A percentile compares a stretch with the other conserved stretches of the same genome.
These are phyloP conservation scores for Begonia masoniana DNA, from an alignment of 306 rosid species.

Conservation along the genomic window DNA sequence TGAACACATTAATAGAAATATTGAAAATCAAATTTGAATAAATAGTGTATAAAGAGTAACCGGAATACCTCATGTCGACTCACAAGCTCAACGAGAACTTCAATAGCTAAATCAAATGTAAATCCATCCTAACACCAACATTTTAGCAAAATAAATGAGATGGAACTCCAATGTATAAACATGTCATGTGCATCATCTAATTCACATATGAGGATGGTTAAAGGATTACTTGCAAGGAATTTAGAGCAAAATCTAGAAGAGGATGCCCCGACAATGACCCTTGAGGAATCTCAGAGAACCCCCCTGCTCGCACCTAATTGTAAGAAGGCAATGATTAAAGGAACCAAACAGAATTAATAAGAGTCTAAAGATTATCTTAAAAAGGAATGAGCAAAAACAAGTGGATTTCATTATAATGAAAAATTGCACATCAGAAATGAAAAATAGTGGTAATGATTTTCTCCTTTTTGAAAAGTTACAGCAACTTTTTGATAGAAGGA, in stretches of 20 bases:
- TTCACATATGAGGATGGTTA: not conserved
- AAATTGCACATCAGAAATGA: not conserved
- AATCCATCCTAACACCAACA: constrained; percentile 41
- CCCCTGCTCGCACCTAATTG: constrained; percentile 82
- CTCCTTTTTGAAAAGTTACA: too few species aligned
- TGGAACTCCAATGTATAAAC: not conserved
- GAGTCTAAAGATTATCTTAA: not conserved
- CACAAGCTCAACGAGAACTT: constrained; percentile 89
- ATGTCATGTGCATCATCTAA: not conserved
- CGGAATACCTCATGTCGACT: constrained; percentile 73
- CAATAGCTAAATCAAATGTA: constrained; percentile 82
- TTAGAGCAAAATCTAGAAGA: constrained; percentile 69
- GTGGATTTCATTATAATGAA: not conserved
- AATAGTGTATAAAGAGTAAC: too few species aligned
- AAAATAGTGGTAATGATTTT: too few species aligned
- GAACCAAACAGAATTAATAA: constrained; percentile 4
- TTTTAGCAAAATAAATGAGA: constrained; percentile 5
- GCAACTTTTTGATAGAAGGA: too few species aligned
- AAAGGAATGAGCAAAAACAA: not conserved
- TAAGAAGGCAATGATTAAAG: constrained; percentile 12
- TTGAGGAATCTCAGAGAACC: constrained; percentile 82
- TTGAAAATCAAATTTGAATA: too few species aligned
- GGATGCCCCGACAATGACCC: constrained; percentile 76
- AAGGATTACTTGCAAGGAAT: constrained; percentile 64
- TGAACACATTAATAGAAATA: too few species aligned